Base-by-base conservation (phyloP, 1,284 basidiomycete species). In the Trichosporon ovoides region DNA sequence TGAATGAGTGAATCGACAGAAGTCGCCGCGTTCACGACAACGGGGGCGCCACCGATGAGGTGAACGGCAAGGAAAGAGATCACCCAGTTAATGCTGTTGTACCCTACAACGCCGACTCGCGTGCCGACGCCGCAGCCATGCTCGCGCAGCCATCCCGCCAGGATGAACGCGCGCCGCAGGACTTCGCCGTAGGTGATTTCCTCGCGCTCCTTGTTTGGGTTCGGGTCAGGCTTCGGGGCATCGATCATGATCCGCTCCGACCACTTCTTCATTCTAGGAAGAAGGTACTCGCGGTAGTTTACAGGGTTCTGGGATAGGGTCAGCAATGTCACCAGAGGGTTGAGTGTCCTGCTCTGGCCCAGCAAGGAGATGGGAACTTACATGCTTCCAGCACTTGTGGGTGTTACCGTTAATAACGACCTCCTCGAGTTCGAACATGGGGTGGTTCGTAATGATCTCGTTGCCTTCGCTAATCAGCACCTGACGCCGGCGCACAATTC, bases 371-470 rank as follows among this genome's bases (percentile, higher is more conserved):
- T n/a, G n/a, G n/a, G n/a, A 4, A 61, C 70, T 52, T 38, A 74
- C 74, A 59, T 71, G 61, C 63, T 74, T 75, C 72, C 72, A 75
- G 22, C 62, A 56, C 28, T 66, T 59, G 14, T 58, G 10, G 63
- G 55, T 22, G 33, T 38, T 53, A 16, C 71, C 74, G 40, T 68
- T 34, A 3, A 74, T 56, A 1, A 55, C 38, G 14, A 61, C 53
- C 38, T 63, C 58, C 57, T 71, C 68, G 52, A 72, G 66, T 65
- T 75, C 74, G 46, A 74, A 60, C 10, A 72, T 71, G 3, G 66
- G 67, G 16, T 66, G 55, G 18, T 69, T 71, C 33, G 73, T 56
- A 31, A 72, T 68, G 18, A 55, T 35, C 57, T 24, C 37, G 20
- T 75, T 70, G 59, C 73, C 49, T 59, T 28, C 0, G 28, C 28